Evolutionary conservation across 495 filamentous ascomycete genomes (phyloP).

Genomic region (Trichoderma gamsii): DNA sequence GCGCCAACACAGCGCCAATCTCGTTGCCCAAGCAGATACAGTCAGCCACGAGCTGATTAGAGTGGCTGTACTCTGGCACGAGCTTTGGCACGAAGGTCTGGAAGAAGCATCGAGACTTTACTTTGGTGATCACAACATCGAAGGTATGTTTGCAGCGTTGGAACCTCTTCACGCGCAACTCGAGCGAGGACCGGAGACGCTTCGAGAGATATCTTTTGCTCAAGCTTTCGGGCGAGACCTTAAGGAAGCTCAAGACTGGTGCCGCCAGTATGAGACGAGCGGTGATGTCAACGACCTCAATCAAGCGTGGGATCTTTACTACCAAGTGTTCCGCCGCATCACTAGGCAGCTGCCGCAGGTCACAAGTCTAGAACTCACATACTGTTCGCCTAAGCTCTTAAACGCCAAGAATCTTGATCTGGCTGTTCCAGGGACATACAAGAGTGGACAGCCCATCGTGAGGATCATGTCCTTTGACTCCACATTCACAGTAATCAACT

Average conservation of each 20-base stretch:
- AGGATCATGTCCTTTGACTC: conserved; percentile 84
- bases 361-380: conserved; percentile 86
- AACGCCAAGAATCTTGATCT: conserved; percentile 77
- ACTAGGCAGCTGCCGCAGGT: conserved; percentile 87
- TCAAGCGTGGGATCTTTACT: conserved; percentile 97
- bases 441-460: conserved; percentile 77
- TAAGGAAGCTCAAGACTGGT: conserved; percentile 90
- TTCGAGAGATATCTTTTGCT: conserved; percentile 94
- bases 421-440: conserved; percentile 90
- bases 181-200: conserved; percentile 80
- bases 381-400: conserved; percentile 89
- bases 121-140: conserved; percentile 92
- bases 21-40: conserved; percentile 91
- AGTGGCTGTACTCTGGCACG: conserved; percentile 95
- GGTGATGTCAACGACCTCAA: conserved; percentile 90
- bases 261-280: conserved; percentile 79
- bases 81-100: conserved; percentile 97
- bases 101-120: conserved; percentile 90
- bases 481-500: conserved; percentile 85
- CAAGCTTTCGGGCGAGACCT: conserved; percentile 95
- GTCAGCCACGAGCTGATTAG: conserved; percentile 93
- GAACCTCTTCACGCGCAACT: conserved; percentile 87
- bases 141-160: conserved; percentile 91
- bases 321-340: conserved; percentile 93
- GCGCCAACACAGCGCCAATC: conserved; percentile 85